Percentiles rank a stretch among this genome's conserved stretches.
These are phyloP conservation scores for Pythium diclinum DNA, from an alignment of 352 stramenopile species.

Conservation along the genomic window DNA sequence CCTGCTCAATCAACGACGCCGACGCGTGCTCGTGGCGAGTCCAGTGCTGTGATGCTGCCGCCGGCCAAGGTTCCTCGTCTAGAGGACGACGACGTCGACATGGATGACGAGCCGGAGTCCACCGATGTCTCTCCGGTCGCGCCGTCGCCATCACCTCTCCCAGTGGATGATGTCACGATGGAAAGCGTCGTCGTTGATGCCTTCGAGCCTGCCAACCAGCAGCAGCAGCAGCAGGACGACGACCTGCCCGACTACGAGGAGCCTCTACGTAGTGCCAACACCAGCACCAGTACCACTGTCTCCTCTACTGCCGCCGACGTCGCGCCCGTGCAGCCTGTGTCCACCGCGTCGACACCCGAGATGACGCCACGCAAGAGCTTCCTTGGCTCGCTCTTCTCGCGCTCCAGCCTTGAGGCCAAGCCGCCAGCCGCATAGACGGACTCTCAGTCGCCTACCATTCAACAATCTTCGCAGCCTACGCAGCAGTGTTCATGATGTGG, in stretches of 20 bases:
- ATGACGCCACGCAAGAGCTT: slow-evolving; percentile 24
- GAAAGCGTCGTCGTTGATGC: background rate
- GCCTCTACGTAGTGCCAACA: slow-evolving; percentile 11
- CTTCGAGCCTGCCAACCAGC: background rate
- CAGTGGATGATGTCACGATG: background rate
- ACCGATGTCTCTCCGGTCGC: background rate
- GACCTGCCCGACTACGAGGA: slow-evolving; percentile 15
- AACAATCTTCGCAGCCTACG: background rate
- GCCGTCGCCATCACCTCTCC: background rate
- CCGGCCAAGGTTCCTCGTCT: slow-evolving; percentile 20
- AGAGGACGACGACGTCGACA: slow-evolving; percentile 20
- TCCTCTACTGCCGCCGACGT: slow-evolving; percentile 14
- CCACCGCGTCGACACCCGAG: background rate
- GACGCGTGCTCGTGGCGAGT: slow-evolving; percentile 15
- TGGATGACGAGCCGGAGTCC: slow-evolving; percentile 16
- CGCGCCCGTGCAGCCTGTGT: slow-evolving; percentile 17
- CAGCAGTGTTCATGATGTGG: slow-evolving; percentile 20
- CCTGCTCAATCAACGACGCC: slow-evolving; percentile 8
- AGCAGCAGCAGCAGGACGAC: background rate
- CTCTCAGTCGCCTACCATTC: background rate
- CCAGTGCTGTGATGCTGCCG: slow-evolving; percentile 12
- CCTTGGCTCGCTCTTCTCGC: slow-evolving; percentile 27
- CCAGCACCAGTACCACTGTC: slow-evolving; percentile 23
- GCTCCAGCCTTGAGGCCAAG: slow-evolving; percentile 25
- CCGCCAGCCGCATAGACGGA: slow-evolving; percentile 13